Percentiles rank a stretch among this genome's conserved stretches.
These are phyloP conservation scores for Diutina sp. DNA, from an alignment of 1,139 yeast genomes.

Conservation along the genomic window DNA sequence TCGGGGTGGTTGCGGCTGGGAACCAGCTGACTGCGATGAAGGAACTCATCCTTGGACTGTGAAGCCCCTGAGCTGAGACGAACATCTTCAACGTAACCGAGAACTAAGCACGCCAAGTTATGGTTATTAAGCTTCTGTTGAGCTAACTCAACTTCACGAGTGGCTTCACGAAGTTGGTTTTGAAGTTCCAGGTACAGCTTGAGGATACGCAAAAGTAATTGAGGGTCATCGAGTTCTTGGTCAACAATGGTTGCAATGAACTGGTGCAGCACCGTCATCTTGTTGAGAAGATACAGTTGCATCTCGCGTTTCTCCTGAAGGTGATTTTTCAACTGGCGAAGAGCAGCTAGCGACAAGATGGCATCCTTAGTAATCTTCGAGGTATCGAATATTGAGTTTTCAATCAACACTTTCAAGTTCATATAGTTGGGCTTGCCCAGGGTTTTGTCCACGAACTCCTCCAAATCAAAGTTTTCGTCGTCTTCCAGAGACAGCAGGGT, in stretches of 20 bases:
- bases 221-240: slow-evolving; percentile 12
- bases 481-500: slow-evolving; percentile 3
- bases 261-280: slow-evolving; percentile 21
- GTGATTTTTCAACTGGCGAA: slow-evolving; percentile 16
- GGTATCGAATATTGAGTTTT: slow-evolving; percentile 31
- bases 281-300: slow-evolving; percentile 20
- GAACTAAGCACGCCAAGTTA: slow-evolving; percentile 29
- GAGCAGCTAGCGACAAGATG: slow-evolving; percentile 19
- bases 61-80: not conserved
- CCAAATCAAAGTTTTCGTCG: slow-evolving; percentile 8
- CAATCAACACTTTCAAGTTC: slow-evolving; percentile 29
- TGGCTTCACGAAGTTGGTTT: slow-evolving; percentile 15
- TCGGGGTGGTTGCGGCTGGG: not conserved
- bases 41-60: not conserved
- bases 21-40: slow-evolving; percentile 2
- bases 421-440: slow-evolving; percentile 18
- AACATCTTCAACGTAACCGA: slow-evolving; percentile 35
- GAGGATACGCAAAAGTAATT: slow-evolving; percentile 18
- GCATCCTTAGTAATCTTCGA: slow-evolving; percentile 23
- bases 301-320: slow-evolving; percentile 21
- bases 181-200: slow-evolving; percentile 23
- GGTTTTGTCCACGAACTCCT: slow-evolving; percentile 7
- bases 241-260: slow-evolving; percentile 17
- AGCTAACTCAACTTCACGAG: slow-evolving; percentile 19
- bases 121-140: slow-evolving; percentile 21